Conservation (phyloP, 2,329 filamentous ascomycete species). For the Moelleriella libera region DNA sequence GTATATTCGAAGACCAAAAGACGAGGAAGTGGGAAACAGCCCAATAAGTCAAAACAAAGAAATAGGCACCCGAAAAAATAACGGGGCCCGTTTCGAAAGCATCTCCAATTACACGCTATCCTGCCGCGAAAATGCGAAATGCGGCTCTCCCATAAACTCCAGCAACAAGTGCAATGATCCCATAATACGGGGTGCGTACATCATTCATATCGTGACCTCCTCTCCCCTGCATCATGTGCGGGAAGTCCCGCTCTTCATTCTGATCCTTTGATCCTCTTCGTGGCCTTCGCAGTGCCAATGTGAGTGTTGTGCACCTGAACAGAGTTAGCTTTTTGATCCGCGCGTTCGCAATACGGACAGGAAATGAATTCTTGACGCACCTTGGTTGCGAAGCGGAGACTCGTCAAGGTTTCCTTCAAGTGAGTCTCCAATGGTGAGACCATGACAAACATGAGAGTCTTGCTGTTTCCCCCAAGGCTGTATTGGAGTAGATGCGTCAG, state of each 20-base stretch:
- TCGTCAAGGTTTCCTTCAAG: slow-evolving; percentile 83
- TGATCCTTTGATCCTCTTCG: slow-evolving; percentile 40
- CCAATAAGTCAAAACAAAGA: too few species aligned
- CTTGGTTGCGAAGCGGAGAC: slow-evolving; percentile 91
- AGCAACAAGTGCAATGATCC: neutral
- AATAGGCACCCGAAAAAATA: too few species aligned
- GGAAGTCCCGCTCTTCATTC: slow-evolving; percentile 9
- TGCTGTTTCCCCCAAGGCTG: slow-evolving; percentile 85
- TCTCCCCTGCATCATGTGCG: neutral
- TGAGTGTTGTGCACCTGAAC: slow-evolving; percentile 70
- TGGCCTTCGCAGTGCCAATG: slow-evolving; percentile 75
- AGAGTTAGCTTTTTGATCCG: slow-evolving; percentile 1
- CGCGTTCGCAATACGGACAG: neutral
- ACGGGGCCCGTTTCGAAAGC: too few species aligned
- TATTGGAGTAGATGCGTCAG: slow-evolving; percentile 92
- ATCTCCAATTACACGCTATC: neutral
- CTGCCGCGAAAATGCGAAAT: neutral
- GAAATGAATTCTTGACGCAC: slow-evolving; percentile 34
- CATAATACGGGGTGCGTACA: slow-evolving; percentile 1
- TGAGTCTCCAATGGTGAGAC: slow-evolving; percentile 84
- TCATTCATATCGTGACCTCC: slow-evolving; percentile 1
- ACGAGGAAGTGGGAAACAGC: too few species aligned
- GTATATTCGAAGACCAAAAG: too few species aligned
- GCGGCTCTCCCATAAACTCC: neutral
- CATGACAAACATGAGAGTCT: slow-evolving; percentile 99